Conservation (phyloP, 202 grass and related monocot genomes). For the Setaria viridis region DNA sequence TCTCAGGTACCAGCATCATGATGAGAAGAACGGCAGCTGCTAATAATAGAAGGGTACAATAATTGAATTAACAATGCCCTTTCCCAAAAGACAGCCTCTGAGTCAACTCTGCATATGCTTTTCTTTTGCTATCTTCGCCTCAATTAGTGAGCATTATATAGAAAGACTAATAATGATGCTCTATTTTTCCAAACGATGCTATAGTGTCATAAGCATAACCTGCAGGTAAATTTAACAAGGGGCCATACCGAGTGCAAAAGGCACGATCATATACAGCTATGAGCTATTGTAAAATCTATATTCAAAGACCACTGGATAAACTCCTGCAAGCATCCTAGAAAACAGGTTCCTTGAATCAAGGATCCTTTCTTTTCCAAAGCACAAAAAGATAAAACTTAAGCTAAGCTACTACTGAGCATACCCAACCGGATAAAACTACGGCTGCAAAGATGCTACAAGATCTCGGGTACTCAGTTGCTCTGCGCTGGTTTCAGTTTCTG, state of each 20-base stretch:
- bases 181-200: neutral
- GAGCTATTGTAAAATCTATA: slow-evolving; percentile 33
- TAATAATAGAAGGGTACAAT: slow-evolving; percentile 37
- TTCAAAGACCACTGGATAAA: slow-evolving; percentile 26
- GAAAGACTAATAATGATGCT: neutral
- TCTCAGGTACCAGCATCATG: slow-evolving; percentile 27
- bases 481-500: slow-evolving; percentile 68
- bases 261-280: slow-evolving; percentile 37
- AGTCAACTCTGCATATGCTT: slow-evolving; percentile 28
- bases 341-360: slow-evolving; percentile 34
- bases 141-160: neutral
- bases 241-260: neutral
- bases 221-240: slow-evolving; percentile 9
- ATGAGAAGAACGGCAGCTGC: neutral
- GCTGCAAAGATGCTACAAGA: slow-evolving; percentile 47
- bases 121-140: neutral
- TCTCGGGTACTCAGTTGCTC: slow-evolving; percentile 40
- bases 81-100: neutral
- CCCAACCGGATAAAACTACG: slow-evolving; percentile 54
- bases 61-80: slow-evolving; percentile 32
- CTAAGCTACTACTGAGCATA: slow-evolving; percentile 53
- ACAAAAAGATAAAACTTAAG: slow-evolving; percentile 22
- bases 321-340: slow-evolving; percentile 42
- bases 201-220: slow-evolving; percentile 4
- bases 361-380: neutral